These are phyloP conservation scores for Suaeda aralocaspica DNA, from an alignment of 148 eudicot genomes.

Conservation along the genomic window DNA sequence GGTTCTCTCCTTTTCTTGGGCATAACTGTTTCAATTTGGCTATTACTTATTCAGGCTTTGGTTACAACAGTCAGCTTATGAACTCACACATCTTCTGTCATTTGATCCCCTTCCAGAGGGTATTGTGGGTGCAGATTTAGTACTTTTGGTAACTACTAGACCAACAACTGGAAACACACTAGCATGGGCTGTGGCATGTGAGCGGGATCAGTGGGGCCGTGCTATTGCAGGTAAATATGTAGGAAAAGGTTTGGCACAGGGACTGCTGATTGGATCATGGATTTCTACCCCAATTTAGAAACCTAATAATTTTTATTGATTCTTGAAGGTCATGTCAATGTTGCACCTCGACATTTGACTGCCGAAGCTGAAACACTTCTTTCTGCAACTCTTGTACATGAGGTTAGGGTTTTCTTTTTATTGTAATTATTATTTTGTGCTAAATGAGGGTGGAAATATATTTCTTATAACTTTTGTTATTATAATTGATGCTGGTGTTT, in stretches of 20 bases:
- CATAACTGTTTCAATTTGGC: not conserved
- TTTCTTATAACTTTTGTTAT: slow-evolving; percentile 3
- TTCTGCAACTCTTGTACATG: slow-evolving; percentile 92
- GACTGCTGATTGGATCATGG: not conserved
- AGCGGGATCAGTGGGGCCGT: slow-evolving; percentile 99
- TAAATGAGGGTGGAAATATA: not conserved
- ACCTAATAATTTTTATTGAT: slow-evolving; percentile 10
- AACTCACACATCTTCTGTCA: not conserved
- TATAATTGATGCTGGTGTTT: slow-evolving; percentile 6
- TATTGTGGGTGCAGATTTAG: slow-evolving; percentile 82
- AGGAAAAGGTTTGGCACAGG: slow-evolving; percentile 1
- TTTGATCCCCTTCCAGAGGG: slow-evolving; percentile 56
- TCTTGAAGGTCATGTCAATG: slow-evolving; percentile 89
- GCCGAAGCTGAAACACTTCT: slow-evolving; percentile 96
- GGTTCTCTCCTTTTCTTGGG: slow-evolving; percentile 37
- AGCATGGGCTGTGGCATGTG: slow-evolving; percentile 99
- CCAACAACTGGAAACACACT: slow-evolving; percentile 96
- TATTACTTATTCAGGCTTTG: not conserved
- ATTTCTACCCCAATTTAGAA: not conserved
- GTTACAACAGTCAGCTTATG: too few relatives aligned
- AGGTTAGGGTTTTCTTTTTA: slow-evolving; percentile 44
- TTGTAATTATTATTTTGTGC: too few relatives aligned
- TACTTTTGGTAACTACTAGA: slow-evolving; percentile 94
- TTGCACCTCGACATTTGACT: slow-evolving; percentile 97
- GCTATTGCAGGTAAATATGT: slow-evolving; percentile 79